These are phyloP conservation scores for Fusarium sp. DNA, from an alignment of 2,329 filamentous ascomycete species.

Conservation along the genomic window DNA sequence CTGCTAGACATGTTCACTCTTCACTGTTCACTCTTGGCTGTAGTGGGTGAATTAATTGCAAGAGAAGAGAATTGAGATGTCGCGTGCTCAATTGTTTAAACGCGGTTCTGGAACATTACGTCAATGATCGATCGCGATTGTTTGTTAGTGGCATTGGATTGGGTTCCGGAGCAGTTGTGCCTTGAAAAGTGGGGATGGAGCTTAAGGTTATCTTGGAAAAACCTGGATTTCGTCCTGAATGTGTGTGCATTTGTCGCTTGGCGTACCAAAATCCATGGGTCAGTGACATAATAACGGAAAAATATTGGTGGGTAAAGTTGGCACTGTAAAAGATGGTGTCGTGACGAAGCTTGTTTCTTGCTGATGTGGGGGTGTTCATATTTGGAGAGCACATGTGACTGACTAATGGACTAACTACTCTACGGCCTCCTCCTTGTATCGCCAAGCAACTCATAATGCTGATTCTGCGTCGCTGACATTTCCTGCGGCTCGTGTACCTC, in stretches of 20 bases:
- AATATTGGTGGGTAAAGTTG: conserved; percentile 1
- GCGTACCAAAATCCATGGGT: background rate
- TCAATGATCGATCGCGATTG: conserved; percentile 8
- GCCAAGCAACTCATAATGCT: conserved; percentile 19
- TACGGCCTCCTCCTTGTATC: conserved; percentile 13
- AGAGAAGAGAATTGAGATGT: background rate
- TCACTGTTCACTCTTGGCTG: background rate
- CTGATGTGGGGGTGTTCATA: background rate
- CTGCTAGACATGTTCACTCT: conserved; percentile 17
- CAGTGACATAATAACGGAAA: conserved; percentile 1
- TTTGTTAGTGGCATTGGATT: background rate
- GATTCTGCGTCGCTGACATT: background rate
- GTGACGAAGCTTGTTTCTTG: background rate
- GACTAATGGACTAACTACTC: background rate
- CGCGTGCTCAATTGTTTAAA: background rate
- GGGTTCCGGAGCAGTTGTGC: conserved; percentile 25
- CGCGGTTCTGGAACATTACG: conserved; percentile 13
- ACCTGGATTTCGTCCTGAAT: background rate
- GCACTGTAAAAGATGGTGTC: background rate
- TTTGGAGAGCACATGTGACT: background rate
- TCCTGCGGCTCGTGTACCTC: conserved; percentile 18
- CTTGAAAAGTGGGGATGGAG: no score
- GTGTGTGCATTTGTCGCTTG: background rate
- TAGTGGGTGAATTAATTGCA: background rate
- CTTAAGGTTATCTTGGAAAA: conserved; percentile 22